Percentiles rank a stretch among this genome's conserved stretches.
Conservation (phyloP, 208 protist species). For the Angomonas ambiguus region DNA sequence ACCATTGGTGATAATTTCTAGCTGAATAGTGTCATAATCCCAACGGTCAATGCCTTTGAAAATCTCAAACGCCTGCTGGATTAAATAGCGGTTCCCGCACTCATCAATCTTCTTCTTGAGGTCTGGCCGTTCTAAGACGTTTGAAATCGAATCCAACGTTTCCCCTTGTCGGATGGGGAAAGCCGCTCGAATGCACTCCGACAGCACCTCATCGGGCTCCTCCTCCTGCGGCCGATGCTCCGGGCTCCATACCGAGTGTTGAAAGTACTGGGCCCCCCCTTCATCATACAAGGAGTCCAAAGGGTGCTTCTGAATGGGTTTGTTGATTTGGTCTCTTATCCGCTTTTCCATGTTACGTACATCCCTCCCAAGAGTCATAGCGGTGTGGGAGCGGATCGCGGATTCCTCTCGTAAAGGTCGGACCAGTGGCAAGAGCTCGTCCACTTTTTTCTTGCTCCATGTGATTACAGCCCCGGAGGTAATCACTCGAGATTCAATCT, state of each 20-base stretch:
- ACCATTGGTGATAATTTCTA: constrained; percentile 83
- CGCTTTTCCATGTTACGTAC: constrained; percentile 56
- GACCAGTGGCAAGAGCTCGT: constrained; percentile 49
- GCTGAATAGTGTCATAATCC: constrained; percentile 86
- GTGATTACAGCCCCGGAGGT: constrained; percentile 18
- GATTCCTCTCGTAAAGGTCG: constrained; percentile 66
- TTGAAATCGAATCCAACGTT: constrained; percentile 43
- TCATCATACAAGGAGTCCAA: constrained; percentile 81
- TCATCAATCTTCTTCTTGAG: constrained; percentile 42
- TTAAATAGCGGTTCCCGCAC: constrained; percentile 43
- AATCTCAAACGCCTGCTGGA: constrained; percentile 69
- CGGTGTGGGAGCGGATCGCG: constrained; percentile 34
- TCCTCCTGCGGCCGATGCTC: constrained; percentile 73
- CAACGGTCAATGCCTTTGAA: constrained; percentile 84
- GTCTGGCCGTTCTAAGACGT: constrained; percentile 51
- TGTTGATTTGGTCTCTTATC: constrained; percentile 33
- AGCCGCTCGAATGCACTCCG: constrained; percentile 61
- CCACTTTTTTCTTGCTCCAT: constrained; percentile 27
- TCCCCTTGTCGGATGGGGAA: constrained; percentile 48
- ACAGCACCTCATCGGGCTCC: constrained; percentile 47
- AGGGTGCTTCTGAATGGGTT: constrained; percentile 47
- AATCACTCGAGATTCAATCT: constrained; percentile 36
- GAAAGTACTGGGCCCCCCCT: constrained; percentile 81
- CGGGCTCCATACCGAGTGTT: constrained; percentile 58
- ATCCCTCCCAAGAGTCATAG: constrained; percentile 53